Conservation (phyloP, 2,329 filamentous ascomycete species). For the Epichloe gansuensis region DNA sequence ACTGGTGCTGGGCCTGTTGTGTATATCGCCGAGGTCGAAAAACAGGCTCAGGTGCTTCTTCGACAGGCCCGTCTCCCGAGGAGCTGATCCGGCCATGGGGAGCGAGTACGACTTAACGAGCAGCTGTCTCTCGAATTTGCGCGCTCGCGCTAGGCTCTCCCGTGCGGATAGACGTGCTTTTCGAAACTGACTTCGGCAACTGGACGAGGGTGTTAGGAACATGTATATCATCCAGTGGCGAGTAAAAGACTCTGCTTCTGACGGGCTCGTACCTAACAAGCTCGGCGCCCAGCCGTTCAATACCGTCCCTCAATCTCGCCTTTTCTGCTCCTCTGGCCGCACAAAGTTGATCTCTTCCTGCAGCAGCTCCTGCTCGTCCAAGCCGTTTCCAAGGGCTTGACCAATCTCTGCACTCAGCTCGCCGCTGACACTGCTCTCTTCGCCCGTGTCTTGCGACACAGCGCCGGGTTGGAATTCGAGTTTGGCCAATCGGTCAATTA, state of each 20-base stretch:
- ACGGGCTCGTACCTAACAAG: slow-evolving; percentile 49
- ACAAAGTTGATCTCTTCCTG: slow-evolving; percentile 67
- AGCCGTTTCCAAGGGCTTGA: slow-evolving; percentile 60
- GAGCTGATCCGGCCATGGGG: slow-evolving; percentile 23
- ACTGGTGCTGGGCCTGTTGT: slow-evolving; percentile 22
- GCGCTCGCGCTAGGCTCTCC: slow-evolving; percentile 59
- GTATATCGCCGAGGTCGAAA: slow-evolving; percentile 13
- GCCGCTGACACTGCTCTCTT: slow-evolving; percentile 43
- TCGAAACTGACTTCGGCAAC: slow-evolving; percentile 57
- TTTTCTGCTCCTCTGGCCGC: slow-evolving; percentile 43
- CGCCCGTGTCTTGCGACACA: slow-evolving; percentile 35
- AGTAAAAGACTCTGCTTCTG: too few relatives aligned
- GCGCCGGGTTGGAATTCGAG: slow-evolving; percentile 48
- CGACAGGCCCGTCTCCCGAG: slow-evolving; percentile 12
- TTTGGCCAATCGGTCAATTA: slow-evolving; percentile 47
- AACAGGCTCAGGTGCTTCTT: slow-evolving; percentile 10
- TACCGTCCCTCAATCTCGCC: slow-evolving; percentile 52
- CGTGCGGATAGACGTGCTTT: slow-evolving; percentile 73
- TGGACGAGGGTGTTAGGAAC: slow-evolving; percentile 13
- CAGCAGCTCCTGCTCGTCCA: slow-evolving; percentile 74
- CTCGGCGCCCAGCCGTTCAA: slow-evolving; percentile 56
- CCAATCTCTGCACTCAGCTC: slow-evolving; percentile 76
- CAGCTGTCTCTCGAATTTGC: slow-evolving; percentile 63
- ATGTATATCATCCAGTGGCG: background rate
- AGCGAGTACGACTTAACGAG: slow-evolving; percentile 54